A percentile compares a stretch with the other conserved stretches of the same genome.
Evolutionary conservation across 805 yeast genomes (phyloP).

Genomic region (Jamesozyma gamospora): DNA sequence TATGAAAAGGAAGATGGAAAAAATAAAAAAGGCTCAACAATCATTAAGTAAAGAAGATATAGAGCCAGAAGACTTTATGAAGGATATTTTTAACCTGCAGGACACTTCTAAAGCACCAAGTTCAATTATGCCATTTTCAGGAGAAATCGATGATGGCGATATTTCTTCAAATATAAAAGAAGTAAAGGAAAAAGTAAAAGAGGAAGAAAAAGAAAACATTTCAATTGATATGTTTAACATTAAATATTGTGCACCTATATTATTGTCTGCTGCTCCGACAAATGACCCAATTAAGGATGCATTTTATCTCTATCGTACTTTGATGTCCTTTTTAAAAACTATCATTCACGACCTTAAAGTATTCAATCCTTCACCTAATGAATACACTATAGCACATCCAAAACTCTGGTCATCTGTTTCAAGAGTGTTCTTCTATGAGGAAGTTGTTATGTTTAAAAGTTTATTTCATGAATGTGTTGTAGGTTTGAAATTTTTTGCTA

Average conservation of each 20-base stretch:
- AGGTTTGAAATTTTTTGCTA: conserved; percentile 69
- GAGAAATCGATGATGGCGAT: conserved; percentile 21
- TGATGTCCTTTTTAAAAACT: conserved; percentile 83
- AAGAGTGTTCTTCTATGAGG: conserved; percentile 74
- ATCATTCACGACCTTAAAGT: conserved; percentile 80
- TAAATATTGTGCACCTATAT: conserved; percentile 46
- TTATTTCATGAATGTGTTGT: conserved; percentile 77
- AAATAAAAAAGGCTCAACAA: conserved; percentile 34
- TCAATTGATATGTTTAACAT: conserved; percentile 37
- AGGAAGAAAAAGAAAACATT: conserved; percentile 8
- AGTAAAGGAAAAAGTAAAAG: conserved; percentile 6
- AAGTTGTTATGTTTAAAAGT: conserved; percentile 62
- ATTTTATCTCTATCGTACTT: conserved; percentile 72
- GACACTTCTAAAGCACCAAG: conserved; percentile 3
- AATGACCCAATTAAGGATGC: conserved; percentile 77
- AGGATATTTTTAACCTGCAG: conserved; percentile 21
- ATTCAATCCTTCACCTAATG: conserved; percentile 72
- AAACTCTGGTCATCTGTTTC: conserved; percentile 80
- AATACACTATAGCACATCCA: conserved; percentile 40
- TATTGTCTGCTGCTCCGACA: conserved; percentile 39
- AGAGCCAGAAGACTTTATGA: conserved; percentile 33
- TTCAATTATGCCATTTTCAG: conserved; percentile 6
- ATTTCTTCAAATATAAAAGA: conserved; percentile 9
- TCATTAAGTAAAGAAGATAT: conserved; percentile 26
- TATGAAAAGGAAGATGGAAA: conserved; percentile 35